These are phyloP conservation scores for Betula pendula DNA, from an alignment of 306 rosid genomes.

Conservation along the genomic window DNA sequence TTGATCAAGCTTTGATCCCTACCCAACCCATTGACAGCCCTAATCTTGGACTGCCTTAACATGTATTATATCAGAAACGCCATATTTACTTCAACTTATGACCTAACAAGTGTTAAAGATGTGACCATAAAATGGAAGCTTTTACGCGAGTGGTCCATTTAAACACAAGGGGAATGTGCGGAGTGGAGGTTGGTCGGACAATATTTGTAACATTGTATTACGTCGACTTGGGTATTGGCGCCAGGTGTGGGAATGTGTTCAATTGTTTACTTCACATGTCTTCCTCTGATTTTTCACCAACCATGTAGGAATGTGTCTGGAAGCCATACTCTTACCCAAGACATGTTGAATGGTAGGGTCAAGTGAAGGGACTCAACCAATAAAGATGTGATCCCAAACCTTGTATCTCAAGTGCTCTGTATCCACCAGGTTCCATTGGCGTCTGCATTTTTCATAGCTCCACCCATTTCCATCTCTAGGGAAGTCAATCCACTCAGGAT, in stretches of 20 bases:
- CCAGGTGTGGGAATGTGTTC: neutral
- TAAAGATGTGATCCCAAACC: conserved; percentile 38
- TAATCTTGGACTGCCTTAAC: neutral
- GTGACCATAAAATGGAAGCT: neutral
- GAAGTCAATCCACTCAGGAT: conserved; percentile 98
- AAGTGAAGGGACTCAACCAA: neutral
- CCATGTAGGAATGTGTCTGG: neutral
- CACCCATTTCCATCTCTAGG: conserved; percentile 99
- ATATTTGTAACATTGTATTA: neutral
- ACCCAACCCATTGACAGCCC: neutral
- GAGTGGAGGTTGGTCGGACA: neutral
- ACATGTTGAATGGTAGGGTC: neutral
- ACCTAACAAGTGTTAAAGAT: neutral
- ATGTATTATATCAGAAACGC: neutral
- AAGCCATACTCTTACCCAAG: neutral
- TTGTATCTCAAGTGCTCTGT: conserved; percentile 84
- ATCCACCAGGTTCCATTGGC: conserved; percentile 90
- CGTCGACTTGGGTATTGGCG: neutral
- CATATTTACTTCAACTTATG: neutral
- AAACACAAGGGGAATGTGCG: neutral
- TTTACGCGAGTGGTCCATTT: neutral
- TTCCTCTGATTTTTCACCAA: neutral
- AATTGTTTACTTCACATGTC: neutral
- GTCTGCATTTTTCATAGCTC: conserved; percentile 95
- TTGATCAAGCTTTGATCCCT: neutral